A percentile compares a stretch with the other conserved stretches of the same genome.
Evolutionary conservation across 2,329 filamentous ascomycete genomes (phyloP).

Genomic region (Aspergillus sp.): DNA sequence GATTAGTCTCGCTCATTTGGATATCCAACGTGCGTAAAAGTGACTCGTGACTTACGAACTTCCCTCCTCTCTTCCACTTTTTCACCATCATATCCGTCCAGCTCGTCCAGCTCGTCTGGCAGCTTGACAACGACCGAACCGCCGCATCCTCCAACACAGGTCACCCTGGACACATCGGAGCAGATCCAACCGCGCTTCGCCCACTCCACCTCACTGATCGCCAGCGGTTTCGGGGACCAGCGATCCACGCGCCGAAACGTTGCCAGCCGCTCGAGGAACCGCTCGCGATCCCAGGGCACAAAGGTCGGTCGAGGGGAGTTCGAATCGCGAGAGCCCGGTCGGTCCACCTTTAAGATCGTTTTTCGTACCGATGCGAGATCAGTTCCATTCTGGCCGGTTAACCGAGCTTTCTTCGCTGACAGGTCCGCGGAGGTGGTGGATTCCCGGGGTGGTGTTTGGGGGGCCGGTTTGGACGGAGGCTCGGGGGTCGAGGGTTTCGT

Average conservation of each 20-base stretch:
- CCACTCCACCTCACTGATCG: conserved; percentile 88
- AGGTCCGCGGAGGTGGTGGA: conserved; percentile 23
- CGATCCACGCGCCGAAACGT: conserved; percentile 88
- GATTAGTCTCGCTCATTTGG: not conserved
- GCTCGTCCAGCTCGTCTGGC: conserved; percentile 61
- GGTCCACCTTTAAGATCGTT: conserved; percentile 26
- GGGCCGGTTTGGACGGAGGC: conserved; percentile 17
- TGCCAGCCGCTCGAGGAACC: conserved; percentile 76
- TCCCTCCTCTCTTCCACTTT: conserved; percentile 43
- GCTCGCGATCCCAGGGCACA: conserved; percentile 79
- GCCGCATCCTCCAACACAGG: conserved; percentile 77
- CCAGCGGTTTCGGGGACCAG: conserved; percentile 90
- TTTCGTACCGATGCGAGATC: conserved; percentile 24
- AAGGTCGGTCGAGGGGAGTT: conserved; percentile 63
- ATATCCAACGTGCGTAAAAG: too few relatives aligned
- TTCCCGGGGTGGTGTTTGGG: conserved; percentile 24
- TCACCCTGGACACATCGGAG: conserved; percentile 76
- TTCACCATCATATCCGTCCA: conserved; percentile 45
- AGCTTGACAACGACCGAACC: conserved; percentile 81
- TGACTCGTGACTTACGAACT: conserved; percentile 37
- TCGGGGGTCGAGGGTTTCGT: conserved; percentile 33
- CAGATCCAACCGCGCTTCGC: conserved; percentile 91
- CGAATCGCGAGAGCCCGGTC: conserved; percentile 29
- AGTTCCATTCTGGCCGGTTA: conserved; percentile 22
- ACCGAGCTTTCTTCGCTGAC: conserved; percentile 37